These are phyloP conservation scores for Diaporthe australafricana DNA, from an alignment of 2,329 filamentous ascomycete genomes.

Conservation along the genomic window DNA sequence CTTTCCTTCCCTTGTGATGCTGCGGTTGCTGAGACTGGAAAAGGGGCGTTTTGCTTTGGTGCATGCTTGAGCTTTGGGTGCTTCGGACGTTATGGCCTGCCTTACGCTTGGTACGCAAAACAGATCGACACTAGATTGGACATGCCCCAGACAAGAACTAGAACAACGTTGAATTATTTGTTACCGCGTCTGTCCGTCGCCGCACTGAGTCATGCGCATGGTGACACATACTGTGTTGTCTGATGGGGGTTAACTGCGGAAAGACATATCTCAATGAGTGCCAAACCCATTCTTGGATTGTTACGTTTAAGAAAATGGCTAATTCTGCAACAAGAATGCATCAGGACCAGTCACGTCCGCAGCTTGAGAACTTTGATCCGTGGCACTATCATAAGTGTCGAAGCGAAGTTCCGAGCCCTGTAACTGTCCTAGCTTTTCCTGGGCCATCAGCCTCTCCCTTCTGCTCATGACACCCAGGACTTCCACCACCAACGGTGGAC, in stretches of 20 bases:
- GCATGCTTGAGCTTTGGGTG: not conserved
- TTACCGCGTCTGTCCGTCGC: no score
- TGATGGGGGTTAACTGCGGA: no score
- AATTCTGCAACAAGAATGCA: not conserved
- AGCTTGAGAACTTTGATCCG: not conserved
- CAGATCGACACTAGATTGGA: slow-evolving; percentile 9
- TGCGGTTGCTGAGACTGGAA: not conserved
- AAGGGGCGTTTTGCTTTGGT: not conserved
- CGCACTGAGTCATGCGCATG: no score
- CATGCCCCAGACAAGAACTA: no score
- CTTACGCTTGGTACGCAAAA: not conserved
- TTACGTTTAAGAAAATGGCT: no score
- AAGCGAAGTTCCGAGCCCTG: not conserved
- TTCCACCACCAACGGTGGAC: slow-evolving; percentile 26
- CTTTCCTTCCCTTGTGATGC: not conserved
- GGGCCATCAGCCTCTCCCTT: not conserved
- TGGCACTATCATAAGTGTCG: not conserved
- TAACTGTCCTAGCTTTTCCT: not conserved
- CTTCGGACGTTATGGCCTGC: not conserved
- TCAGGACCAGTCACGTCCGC: not conserved
- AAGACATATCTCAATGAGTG: no score
- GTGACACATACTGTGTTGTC: no score
- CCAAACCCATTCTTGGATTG: no score
- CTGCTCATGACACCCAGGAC: slow-evolving; percentile 3
- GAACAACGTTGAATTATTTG: no score